phyloP scores from a whole-genome alignment of 805 yeast genomes.

The Nakazawaea holstii region DNA sequence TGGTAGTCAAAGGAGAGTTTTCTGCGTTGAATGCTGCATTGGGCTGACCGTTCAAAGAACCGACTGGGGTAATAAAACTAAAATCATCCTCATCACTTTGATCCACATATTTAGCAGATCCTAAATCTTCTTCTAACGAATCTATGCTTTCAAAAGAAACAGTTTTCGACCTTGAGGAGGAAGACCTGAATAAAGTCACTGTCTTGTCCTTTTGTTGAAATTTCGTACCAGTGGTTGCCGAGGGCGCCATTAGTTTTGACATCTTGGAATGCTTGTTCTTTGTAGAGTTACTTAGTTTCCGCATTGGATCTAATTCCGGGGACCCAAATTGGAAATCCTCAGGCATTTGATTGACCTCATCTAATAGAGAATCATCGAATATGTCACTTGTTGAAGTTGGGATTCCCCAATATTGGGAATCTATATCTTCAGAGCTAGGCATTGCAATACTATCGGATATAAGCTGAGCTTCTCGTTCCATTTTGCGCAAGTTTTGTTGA shows the following conservation, averaged over 20 bases:
- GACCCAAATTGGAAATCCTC: conserved; percentile 28
- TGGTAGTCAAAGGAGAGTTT: conserved; percentile 23
- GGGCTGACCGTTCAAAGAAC: conserved; percentile 11
- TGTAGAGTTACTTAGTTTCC: background rate
- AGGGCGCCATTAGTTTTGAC: background rate
- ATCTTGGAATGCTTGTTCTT: background rate
- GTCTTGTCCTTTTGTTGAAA: conserved; percentile 22
- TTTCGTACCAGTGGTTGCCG: conserved; percentile 9
- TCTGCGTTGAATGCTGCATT: conserved; percentile 1
- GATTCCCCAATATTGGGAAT: background rate
- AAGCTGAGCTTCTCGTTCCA: background rate
- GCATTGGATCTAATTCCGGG: background rate
- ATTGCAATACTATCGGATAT: background rate
- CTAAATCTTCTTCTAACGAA: background rate
- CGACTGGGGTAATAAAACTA: conserved; percentile 14
- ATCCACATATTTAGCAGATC: conserved; percentile 8
- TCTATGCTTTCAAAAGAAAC: conserved; percentile 15
- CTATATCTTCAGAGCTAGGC: background rate
- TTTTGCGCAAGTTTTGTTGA: background rate
- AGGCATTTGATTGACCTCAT: conserved; percentile 30
- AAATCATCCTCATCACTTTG: conserved; percentile 11
- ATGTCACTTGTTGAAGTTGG: conserved; percentile 2
- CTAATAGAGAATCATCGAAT: conserved; percentile 23
- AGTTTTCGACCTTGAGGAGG: conserved; percentile 10
- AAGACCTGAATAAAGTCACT: conserved; percentile 24